A percentile compares a stretch with the other conserved stretches of the same genome.
phyloP scores from a whole-genome alignment of 805 yeast species.

The Candida maris region DNA sequence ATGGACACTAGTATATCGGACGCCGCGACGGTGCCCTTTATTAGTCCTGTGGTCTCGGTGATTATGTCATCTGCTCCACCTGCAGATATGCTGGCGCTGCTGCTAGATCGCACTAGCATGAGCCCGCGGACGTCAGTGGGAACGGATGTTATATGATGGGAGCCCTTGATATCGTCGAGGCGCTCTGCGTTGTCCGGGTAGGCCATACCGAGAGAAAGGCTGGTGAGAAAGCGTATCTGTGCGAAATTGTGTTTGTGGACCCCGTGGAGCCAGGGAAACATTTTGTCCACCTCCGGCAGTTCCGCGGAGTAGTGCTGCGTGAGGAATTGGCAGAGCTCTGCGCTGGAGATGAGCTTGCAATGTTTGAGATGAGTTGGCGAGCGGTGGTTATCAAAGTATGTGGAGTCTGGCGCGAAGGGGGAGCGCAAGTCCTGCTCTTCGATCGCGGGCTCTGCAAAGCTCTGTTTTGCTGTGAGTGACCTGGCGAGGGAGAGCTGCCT shows the following conservation, averaged over 20 bases:
- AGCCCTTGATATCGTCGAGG: conserved; percentile 6
- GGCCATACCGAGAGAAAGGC: conserved; percentile 16
- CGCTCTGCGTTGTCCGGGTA: conserved; percentile 1
- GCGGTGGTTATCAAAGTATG: conserved; percentile 20
- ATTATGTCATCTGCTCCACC: conserved; percentile 28
- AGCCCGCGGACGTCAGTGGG: conserved; percentile 25
- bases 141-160: conserved; percentile 10
- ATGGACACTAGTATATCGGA: conserved; percentile 52
- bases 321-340: conserved; percentile 24
- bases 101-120: conserved; percentile 31
- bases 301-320: conserved; percentile 21
- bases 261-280: conserved; percentile 94
- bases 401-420: conserved; percentile 21
- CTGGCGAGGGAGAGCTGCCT: too few species aligned
- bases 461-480: too few species aligned
- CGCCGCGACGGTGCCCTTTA: conserved; percentile 54
- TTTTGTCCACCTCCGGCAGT: conserved; percentile 59
- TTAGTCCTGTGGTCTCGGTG: conserved; percentile 39
- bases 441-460: conserved; percentile 1
- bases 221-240: conserved; percentile 43
- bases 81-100: conserved; percentile 28
- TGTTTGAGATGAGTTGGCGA: conserved; percentile 9
- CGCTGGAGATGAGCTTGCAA: conserved; percentile 23
- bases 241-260: conserved; percentile 54
- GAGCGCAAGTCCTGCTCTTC: conserved; percentile 5